Evolutionary conservation across 2,329 filamentous ascomycete species (phyloP).

Genomic region (Penicillium griseofulvum): DNA sequence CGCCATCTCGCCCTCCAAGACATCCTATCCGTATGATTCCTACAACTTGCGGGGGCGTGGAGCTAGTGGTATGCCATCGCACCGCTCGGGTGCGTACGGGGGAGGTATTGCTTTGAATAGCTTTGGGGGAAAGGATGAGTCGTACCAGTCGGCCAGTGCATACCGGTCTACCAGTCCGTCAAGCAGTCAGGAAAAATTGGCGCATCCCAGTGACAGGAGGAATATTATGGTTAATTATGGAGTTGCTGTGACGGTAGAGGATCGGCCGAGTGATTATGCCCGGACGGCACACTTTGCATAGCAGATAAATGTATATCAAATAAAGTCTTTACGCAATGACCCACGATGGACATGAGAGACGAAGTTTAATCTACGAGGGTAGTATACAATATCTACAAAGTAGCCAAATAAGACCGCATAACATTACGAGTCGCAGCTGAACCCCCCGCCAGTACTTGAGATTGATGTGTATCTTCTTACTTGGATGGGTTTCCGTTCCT

Average conservation of each 20-base stretch:
- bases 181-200: conserved; percentile 18
- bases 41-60: conserved; percentile 5
- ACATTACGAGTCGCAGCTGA: too few relatives aligned
- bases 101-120: neutral
- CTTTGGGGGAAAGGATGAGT: neutral
- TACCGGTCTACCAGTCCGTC: conserved; percentile 9
- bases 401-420: too few relatives aligned
- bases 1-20: conserved; percentile 5
- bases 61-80: conserved; percentile 5
- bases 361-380: neutral
- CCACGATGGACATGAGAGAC: neutral
- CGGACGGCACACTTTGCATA: neutral
- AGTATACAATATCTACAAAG: too few relatives aligned
- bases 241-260: conserved; percentile 13
- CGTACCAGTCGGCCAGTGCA: conserved; percentile 8
- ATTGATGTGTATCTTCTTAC: too few relatives aligned
- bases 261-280: conserved; percentile 22
- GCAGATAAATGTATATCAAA: neutral
- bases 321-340: too few relatives aligned
- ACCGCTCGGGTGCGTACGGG: neutral
- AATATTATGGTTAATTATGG: conserved; percentile 18
- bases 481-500: too few relatives aligned
- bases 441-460: too few relatives aligned
- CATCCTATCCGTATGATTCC: conserved; percentile 11
- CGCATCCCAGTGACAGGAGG: neutral